A percentile compares a stretch with the other conserved stretches of the same genome.
phyloP scores from a whole-genome alignment of 2,329 filamentous ascomycete species.

The Cytospora schulzeri region DNA sequence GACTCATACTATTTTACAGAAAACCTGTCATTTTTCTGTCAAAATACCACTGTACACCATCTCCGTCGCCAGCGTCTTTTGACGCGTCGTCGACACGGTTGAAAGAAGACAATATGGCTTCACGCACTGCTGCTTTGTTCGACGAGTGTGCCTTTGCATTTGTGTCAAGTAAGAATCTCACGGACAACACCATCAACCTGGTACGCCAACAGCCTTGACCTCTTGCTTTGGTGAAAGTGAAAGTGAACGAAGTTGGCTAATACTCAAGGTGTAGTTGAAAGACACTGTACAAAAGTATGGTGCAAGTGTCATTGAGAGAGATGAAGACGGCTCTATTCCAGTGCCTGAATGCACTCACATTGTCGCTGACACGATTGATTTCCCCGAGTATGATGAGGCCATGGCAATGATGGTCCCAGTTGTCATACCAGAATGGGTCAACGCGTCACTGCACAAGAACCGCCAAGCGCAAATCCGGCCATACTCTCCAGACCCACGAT shows the following conservation, averaged over 20 bases:
- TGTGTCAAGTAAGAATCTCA: slow-evolving; percentile 19
- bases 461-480: slow-evolving; percentile 78
- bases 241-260: slow-evolving; percentile 1
- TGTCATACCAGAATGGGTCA: slow-evolving; percentile 80
- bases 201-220: background rate
- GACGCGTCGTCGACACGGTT: slow-evolving; percentile 19
- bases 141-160: slow-evolving; percentile 21
- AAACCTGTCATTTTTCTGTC: background rate
- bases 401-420: slow-evolving; percentile 80
- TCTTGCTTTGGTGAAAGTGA: background rate
- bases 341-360: slow-evolving; percentile 57
- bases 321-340: slow-evolving; percentile 50
- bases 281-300: slow-evolving; percentile 51
- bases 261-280: slow-evolving; percentile 40
- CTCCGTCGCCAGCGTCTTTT: background rate
- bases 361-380: slow-evolving; percentile 78
- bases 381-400: slow-evolving; percentile 79
- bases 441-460: slow-evolving; percentile 66
- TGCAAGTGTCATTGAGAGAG: slow-evolving; percentile 50
- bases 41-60: background rate
- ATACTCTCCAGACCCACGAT: slow-evolving; percentile 85
- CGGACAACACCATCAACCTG: slow-evolving; percentile 11
- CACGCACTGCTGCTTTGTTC: slow-evolving; percentile 12
- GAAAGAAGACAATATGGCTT: slow-evolving; percentile 11
- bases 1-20: background rate